phyloP scores from a whole-genome alignment of 768 basidiomycete species.

The Amanita polypyramis region DNA sequence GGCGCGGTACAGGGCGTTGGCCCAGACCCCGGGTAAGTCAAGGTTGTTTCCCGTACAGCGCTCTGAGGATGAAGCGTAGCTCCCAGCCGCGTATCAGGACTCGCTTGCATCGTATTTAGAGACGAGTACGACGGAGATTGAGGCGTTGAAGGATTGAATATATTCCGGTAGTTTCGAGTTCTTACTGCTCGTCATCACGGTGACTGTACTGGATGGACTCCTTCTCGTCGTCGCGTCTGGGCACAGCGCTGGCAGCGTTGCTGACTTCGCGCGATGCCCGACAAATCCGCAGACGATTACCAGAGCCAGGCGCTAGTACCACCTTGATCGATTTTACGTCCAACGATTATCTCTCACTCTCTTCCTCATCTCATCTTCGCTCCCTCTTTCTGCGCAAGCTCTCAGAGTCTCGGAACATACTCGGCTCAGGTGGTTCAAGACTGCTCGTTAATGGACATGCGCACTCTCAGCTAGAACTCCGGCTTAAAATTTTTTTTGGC shows the following conservation, averaged over 20 bases:
- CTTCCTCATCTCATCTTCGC: slow-evolving; percentile 48
- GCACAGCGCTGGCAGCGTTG: slow-evolving; percentile 33
- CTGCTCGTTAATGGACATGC: slow-evolving; percentile 69
- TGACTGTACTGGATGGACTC: slow-evolving; percentile 16
- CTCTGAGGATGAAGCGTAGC: not conserved
- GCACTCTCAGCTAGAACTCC: slow-evolving; percentile 62
- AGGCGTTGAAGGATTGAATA: too few relatives aligned
- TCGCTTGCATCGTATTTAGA: slow-evolving; percentile 49
- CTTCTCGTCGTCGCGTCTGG: slow-evolving; percentile 17
- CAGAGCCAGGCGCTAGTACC: slow-evolving; percentile 34
- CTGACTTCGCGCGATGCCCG: slow-evolving; percentile 56
- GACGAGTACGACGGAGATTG: slow-evolving; percentile 41
- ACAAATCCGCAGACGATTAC: slow-evolving; percentile 61
- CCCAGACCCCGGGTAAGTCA: slow-evolving; percentile 40
- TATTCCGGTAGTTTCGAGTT: too few relatives aligned
- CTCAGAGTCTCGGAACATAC: slow-evolving; percentile 37
- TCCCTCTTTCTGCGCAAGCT: slow-evolving; percentile 47
- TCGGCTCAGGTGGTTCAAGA: slow-evolving; percentile 84
- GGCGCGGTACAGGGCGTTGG: slow-evolving; percentile 49
- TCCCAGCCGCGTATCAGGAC: slow-evolving; percentile 45
- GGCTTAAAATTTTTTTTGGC: slow-evolving; percentile 55
- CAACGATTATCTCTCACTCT: slow-evolving; percentile 87
- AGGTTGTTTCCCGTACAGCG: not conserved
- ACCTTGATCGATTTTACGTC: slow-evolving; percentile 65
- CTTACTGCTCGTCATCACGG: slow-evolving; percentile 21